Percentiles rank a stretch among this genome's conserved stretches.
phyloP scores from a whole-genome alignment of 1,284 basidiomycete genomes.

The Flammula alnicola region DNA sequence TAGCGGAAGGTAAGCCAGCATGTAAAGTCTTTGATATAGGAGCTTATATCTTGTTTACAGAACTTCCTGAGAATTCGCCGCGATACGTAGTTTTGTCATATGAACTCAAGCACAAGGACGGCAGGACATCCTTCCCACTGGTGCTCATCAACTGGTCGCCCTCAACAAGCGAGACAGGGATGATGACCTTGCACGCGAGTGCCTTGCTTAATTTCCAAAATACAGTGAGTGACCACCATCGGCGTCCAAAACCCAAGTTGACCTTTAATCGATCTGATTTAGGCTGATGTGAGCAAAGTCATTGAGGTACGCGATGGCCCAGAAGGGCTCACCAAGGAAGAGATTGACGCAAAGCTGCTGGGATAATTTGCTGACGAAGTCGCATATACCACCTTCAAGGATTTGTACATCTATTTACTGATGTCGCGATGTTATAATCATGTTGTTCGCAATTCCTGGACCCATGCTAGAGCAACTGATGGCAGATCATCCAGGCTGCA shows the following conservation, averaged over 20 bases:
- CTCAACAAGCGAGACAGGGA: conserved; percentile 69
- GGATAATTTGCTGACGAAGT: conserved; percentile 9
- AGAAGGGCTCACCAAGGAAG: conserved; percentile 77
- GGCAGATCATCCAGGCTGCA: too few relatives aligned
- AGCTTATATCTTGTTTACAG: conserved; percentile 45
- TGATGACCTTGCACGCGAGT: conserved; percentile 85
- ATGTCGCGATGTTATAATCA: too few relatives aligned
- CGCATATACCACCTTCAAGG: neutral
- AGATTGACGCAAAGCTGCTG: conserved; percentile 68
- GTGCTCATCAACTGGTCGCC: conserved; percentile 90
- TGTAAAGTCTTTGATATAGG: conserved; percentile 11
- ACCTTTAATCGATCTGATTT: conserved; percentile 10
- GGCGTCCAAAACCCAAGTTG: conserved; percentile 1
- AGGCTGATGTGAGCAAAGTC: conserved; percentile 77
- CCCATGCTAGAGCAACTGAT: too few relatives aligned
- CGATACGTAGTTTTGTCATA: conserved; percentile 86
- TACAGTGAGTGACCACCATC: conserved; percentile 50
- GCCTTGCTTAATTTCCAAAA: conserved; percentile 81
- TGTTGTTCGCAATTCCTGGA: too few relatives aligned
- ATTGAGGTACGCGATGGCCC: conserved; percentile 83
- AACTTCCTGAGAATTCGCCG: conserved; percentile 89
- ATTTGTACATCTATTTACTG: too few relatives aligned
- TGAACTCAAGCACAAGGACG: conserved; percentile 82
- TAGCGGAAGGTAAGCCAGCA: conserved; percentile 71
- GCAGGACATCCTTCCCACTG: conserved; percentile 84